Evolutionary conservation across 371 early-diverging fungal species (phyloP).

Genomic region (Haplosporangium sp.): DNA sequence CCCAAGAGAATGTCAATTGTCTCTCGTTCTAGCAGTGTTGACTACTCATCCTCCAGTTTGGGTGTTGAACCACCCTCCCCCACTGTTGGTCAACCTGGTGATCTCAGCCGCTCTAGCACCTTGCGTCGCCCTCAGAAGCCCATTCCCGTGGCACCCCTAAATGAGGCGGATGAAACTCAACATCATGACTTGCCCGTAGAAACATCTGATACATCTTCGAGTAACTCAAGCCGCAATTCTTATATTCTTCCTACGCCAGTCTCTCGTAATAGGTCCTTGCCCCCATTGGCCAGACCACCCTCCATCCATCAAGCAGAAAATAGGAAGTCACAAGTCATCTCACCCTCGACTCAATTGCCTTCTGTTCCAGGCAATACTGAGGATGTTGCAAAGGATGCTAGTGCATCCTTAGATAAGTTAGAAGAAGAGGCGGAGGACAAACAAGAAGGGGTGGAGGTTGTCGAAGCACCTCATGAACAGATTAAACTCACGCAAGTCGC

Average conservation of each 20-base stretch:
- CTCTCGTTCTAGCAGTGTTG: slow-evolving; percentile 37
- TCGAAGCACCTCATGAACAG: slow-evolving; percentile 7
- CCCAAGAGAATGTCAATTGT: slow-evolving; percentile 32
- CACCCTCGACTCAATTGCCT: slow-evolving; percentile 29
- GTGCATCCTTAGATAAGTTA: slow-evolving; percentile 9
- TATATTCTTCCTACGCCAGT: slow-evolving; percentile 44
- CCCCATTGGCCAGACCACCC: slow-evolving; percentile 57
- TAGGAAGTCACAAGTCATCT: slow-evolving; percentile 27
- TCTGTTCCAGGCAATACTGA: slow-evolving; percentile 43
- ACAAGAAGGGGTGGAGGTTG: slow-evolving; percentile 13
- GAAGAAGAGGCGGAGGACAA: slow-evolving; percentile 13
- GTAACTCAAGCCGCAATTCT: slow-evolving; percentile 29
- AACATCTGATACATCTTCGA: neutral
- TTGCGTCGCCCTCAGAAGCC: slow-evolving; percentile 42
- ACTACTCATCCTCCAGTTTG: slow-evolving; percentile 17
- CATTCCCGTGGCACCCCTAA: slow-evolving; percentile 40
- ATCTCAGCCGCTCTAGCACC: slow-evolving; percentile 31
- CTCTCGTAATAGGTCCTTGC: slow-evolving; percentile 33
- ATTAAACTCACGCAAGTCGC: slow-evolving; percentile 7
- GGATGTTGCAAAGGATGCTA: slow-evolving; percentile 10
- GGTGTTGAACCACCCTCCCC: slow-evolving; percentile 19
- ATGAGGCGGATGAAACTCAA: slow-evolving; percentile 19
- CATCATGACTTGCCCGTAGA: slow-evolving; percentile 6
- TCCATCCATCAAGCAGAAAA: slow-evolving; percentile 50
- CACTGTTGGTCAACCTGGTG: slow-evolving; percentile 14